A percentile compares a stretch with the other conserved stretches of the same genome.
These are phyloP conservation scores for Oehlia diaphana DNA, from an alignment of 192 early-diverging fungal genomes.

Conservation along the genomic window DNA sequence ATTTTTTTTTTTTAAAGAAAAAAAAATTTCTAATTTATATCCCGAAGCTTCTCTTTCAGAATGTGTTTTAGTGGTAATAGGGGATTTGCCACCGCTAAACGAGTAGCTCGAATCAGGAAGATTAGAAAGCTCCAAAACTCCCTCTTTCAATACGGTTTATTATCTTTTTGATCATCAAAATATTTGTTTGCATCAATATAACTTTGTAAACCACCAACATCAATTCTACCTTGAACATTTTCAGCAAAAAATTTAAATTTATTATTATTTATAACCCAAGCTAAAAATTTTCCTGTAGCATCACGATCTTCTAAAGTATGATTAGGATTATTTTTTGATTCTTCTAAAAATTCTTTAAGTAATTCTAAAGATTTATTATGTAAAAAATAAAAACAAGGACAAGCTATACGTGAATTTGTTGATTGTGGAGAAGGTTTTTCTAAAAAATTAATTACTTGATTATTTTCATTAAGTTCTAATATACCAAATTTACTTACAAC, in stretches of 20 bases:
- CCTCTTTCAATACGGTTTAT: no score
- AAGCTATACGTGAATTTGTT: conserved; percentile 49
- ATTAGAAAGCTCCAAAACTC: no score
- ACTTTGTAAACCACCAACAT: conserved; percentile 61
- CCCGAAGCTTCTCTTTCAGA: no score
- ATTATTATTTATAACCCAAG: conserved; percentile 33
- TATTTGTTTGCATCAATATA: conserved; percentile 53
- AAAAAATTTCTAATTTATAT: no score
- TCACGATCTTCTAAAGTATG: conserved; percentile 48
- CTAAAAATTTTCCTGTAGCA: conserved; percentile 56
- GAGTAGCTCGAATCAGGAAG: no score
- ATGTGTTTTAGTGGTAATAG: no score
- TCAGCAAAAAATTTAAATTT: conserved; percentile 20
- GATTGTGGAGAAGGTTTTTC: conserved; percentile 55
- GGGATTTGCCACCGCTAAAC: no score
- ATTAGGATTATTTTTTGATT: conserved; percentile 23
- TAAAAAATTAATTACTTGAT: conserved; percentile 45
- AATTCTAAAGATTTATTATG: conserved; percentile 28
- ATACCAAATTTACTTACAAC: conserved; percentile 57
- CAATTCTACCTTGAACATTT: conserved; percentile 50
- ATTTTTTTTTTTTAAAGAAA: no score
- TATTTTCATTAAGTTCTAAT: conserved; percentile 27
- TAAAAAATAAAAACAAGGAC: conserved; percentile 65
- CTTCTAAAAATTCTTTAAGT: conserved; percentile 47
- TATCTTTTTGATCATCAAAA: conserved; percentile 23